A percentile compares a stretch with the other conserved stretches of the same genome.
phyloP scores from a whole-genome alignment of 164 flowering plant genomes.

The Echeveria elegans region DNA sequence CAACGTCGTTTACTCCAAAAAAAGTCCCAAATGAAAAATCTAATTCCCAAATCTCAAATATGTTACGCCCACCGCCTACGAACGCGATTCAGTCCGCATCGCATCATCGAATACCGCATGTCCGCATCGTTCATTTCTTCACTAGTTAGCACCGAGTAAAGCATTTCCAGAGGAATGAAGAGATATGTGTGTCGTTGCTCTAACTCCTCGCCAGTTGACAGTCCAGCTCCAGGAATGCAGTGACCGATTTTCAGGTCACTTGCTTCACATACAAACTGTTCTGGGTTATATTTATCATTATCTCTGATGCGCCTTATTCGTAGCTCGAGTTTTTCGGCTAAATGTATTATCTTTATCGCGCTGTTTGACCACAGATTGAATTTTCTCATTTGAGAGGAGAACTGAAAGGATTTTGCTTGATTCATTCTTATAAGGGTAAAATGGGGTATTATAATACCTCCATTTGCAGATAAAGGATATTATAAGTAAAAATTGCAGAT shows the following conservation, averaged over 20 bases:
- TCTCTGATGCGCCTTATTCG: not conserved
- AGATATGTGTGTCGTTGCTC: not conserved
- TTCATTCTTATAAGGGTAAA: too few species aligned
- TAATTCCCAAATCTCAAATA: too few species aligned
- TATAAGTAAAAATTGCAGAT: too few species aligned
- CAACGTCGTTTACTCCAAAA: too few species aligned
- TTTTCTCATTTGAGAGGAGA: not conserved
- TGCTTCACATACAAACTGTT: constrained; percentile 1
- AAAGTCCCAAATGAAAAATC: too few species aligned
- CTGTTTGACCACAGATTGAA: not conserved
- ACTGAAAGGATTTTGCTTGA: too few species aligned
- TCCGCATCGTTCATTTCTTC: too few species aligned
- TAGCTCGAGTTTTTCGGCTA: not conserved
- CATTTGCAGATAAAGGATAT: too few species aligned
- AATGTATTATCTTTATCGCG: not conserved
- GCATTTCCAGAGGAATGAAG: not conserved
- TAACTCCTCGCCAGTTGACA: not conserved
- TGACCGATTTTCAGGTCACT: constrained; percentile 5
- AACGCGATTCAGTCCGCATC: too few species aligned
- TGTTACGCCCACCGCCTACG: too few species aligned
- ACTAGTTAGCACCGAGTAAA: not conserved
- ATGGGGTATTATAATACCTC: too few species aligned
- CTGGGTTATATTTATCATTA: not conserved
- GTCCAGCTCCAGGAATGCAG: not conserved
- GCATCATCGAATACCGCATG: too few species aligned